A percentile compares a stretch with the other conserved stretches of the same genome.
phyloP scores from a whole-genome alignment of 2,329 filamentous ascomycete genomes.

The Phyllosticta paracitricarpa region DNA sequence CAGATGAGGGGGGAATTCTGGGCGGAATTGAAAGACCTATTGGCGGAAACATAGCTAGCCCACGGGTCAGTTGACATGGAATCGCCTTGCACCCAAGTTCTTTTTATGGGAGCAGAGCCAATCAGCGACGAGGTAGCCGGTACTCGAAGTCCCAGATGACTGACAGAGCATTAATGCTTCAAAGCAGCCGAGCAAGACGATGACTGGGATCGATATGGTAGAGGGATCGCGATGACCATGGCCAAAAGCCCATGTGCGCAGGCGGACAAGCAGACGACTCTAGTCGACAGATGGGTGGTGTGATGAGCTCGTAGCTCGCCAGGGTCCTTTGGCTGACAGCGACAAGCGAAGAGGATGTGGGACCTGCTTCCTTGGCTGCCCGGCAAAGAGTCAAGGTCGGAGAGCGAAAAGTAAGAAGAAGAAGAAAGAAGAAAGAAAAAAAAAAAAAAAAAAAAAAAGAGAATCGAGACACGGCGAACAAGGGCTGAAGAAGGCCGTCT shows the following conservation, averaged over 20 bases:
- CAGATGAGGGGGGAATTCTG: not conserved
- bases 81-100: not conserved
- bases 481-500: not conserved
- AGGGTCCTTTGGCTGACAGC: not conserved
- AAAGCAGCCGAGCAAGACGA: not conserved
- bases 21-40: not conserved
- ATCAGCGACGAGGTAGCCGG: not conserved
- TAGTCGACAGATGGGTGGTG: not conserved
- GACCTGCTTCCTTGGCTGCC: not conserved
- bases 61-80: not conserved
- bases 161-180: not conserved
- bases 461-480: not conserved
- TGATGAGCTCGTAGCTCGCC: not conserved
- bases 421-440: too few species aligned
- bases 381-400: too few species aligned
- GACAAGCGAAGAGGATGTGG: not conserved
- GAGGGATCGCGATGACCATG: not conserved
- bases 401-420: too few species aligned
- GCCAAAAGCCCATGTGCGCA: not conserved
- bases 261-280: not conserved
- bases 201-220: not conserved
- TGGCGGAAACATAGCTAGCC: not conserved
- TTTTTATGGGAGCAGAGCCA: not conserved
- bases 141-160: not conserved
- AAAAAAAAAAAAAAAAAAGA: not conserved